A percentile compares a stretch with the other conserved stretches of the same genome.
phyloP scores from a whole-genome alignment of 345 rosid species.

The Brassica juncea region DNA sequence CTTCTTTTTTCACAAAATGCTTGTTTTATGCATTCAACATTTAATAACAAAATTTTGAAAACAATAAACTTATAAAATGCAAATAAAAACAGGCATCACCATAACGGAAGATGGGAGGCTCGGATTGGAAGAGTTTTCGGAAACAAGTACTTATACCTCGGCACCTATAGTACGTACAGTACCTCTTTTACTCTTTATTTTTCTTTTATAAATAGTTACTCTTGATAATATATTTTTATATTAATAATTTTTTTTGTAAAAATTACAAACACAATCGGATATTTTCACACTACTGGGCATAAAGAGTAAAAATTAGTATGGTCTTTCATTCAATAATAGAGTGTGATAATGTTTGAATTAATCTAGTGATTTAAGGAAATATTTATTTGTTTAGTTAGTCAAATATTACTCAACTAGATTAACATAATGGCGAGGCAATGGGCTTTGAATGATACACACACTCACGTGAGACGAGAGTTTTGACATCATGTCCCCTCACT shows the following conservation, averaged over 20 bases:
- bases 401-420: background rate
- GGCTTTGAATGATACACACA: conserved; percentile 27
- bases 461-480: conserved; percentile 40
- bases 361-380: background rate
- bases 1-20: background rate
- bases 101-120: conserved; percentile 98
- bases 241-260: background rate
- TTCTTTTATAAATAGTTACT: background rate
- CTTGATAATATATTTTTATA: background rate
- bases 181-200: background rate
- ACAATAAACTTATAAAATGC: background rate
- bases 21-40: background rate
- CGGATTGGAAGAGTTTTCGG: conserved; percentile 93
- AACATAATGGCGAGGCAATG: conserved; percentile 21
- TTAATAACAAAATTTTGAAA: background rate
- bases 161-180: conserved; percentile 74
- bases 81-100: conserved; percentile 74
- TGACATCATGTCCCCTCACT: conserved; percentile 38
- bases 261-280: background rate
- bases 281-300: background rate
- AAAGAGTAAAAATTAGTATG: background rate
- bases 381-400: background rate
- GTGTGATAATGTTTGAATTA: conserved; percentile 1
- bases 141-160: conserved; percentile 92
- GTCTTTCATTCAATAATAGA: background rate